Percentiles rank a stretch among this genome's conserved stretches.
These are phyloP conservation scores for Pogostemon cablin DNA, from an alignment of 257 asterid genomes.

Conservation along the genomic window DNA sequence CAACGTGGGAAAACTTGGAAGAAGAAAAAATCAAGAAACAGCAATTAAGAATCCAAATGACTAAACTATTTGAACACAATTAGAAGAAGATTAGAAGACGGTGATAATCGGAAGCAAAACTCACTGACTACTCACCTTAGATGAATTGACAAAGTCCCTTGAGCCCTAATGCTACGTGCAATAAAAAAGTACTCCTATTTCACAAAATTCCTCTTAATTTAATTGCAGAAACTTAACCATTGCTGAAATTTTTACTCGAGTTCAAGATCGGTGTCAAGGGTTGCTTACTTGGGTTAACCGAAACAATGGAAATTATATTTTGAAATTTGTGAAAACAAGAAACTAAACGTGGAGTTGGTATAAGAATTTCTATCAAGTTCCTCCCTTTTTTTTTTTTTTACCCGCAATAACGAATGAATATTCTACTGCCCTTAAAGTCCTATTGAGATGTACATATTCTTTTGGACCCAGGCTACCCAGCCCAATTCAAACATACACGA, in stretches of 20 bases:
- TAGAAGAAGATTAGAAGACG: background rate
- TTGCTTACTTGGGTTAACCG: background rate
- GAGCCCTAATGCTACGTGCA: background rate
- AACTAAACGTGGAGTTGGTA: background rate
- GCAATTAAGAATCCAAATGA: background rate
- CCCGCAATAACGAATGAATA: too few relatives aligned
- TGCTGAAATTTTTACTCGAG: background rate
- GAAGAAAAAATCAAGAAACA: conserved; percentile 6
- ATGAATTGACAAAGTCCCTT: background rate
- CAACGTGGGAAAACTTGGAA: background rate
- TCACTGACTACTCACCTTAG: conserved; percentile 28
- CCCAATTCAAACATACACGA: too few relatives aligned
- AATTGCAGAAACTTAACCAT: background rate
- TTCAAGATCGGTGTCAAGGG: conserved; percentile 3
- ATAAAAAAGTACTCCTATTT: background rate
- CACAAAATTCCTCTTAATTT: too few relatives aligned
- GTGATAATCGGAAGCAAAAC: conserved; percentile 7
- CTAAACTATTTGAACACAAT: background rate
- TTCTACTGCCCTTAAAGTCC: too few relatives aligned
- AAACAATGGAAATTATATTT: background rate
- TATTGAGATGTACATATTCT: too few relatives aligned
- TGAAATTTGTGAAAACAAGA: background rate
- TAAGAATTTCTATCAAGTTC: too few relatives aligned
- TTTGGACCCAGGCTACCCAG: too few relatives aligned
- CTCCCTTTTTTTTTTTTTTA: too few relatives aligned